Evolutionary conservation across 2,329 filamentous ascomycete genomes (phyloP), one percentile per base, ranked within the genome.

Genomic region (Nannizziopsis barbatae): DNA sequence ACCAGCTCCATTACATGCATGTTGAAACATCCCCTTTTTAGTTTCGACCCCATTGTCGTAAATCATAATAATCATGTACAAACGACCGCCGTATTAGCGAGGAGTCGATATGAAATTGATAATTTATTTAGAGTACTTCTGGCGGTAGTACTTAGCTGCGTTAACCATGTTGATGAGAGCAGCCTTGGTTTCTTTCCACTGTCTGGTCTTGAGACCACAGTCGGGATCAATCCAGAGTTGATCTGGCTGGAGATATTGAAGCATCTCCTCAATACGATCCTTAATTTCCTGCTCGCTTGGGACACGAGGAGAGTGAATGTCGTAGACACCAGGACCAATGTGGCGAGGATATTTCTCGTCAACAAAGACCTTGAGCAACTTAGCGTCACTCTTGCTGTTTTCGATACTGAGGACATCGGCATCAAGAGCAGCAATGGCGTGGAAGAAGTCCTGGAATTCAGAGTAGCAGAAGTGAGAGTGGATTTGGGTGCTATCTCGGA

Each of bases 401-500:
- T 98, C 92, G 62, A 98, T 98, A 66, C 86, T 94, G 64, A 98
- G 83, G 56, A 98, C 92, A 73, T 98, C 92, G 55, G 92, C 90
- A 68, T 98, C 92, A 57, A 98, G 84, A 53, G 92, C 90, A 57
- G 92, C 87, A 62, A 98, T 98, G 74, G 92, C 92, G 75, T 96
- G 87, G 88, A 98, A 98, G 81, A 98, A 98, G 79, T 98, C 92
- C 76, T 98, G 92, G 86, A 98, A 98, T 80, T 98, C 92, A 46
- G 92, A 96, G 83, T 98, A 98, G 74, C 92, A 98, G 86, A 98
- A 98, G 79, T 98, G 92, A 56, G 89, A 95, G 84, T 98, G 92
- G 71, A 98, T 95, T 80, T 98, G 92, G 59, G 92, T 98, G 51
- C 84, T 86, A 72, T 98, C 87, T 74, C 88, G 75, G 53, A 98